Evolutionary conservation across 2,329 filamentous ascomycete species (phyloP), one percentile per base, ranked within the genome.

Genomic region (Botrytis tulipae): DNA sequence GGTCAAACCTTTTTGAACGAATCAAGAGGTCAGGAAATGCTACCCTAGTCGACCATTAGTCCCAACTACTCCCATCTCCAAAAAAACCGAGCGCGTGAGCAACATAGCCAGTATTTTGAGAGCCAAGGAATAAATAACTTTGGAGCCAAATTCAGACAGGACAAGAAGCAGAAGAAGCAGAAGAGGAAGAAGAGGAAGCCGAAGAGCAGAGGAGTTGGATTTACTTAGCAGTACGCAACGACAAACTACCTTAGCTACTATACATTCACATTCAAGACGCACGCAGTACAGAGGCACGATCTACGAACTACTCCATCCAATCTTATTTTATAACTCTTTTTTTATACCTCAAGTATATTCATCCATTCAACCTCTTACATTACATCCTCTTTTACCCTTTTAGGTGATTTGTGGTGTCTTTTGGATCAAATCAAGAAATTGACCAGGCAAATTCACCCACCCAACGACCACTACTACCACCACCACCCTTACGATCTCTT

Each of bases 41-140:
- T 0, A 63, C 61, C 61, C 61, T 22, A 20, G 61, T 42, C 61
- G 61, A 63, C 25, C 14, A 63, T 63, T 63, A 63, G 60, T 62
- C 37, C 37, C 37, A 62, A 62, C 35, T 62, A 61, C 59, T 62
- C 25, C 25, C 25, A 63, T 63, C 37, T 44, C 37, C 60, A 18
- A 29, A 29, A 63, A 63, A 44, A 63, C 14, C 61, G 61, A 63
- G 61, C 61, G 61, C 61, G 61, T 63, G 61, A 63, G 37, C 37
- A 63, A 18, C 51, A 57, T 20, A 44, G 61, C 18, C 61, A 63
- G 61, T 63, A 29, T 44, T 42, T 29, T 40, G 37, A n/a, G 37
- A 63, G 61, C 37, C 61, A 63, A 63, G 61, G 60, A 62, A 42
- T 40, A n/a, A 40, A 42, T 62, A 40, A 37, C 22, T 42, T 62